A percentile compares a stretch with the other conserved stretches of the same genome.
These are phyloP conservation scores for Lasiosphaeria miniovina DNA, from an alignment of 495 filamentous ascomycete genomes.

Conservation along the genomic window DNA sequence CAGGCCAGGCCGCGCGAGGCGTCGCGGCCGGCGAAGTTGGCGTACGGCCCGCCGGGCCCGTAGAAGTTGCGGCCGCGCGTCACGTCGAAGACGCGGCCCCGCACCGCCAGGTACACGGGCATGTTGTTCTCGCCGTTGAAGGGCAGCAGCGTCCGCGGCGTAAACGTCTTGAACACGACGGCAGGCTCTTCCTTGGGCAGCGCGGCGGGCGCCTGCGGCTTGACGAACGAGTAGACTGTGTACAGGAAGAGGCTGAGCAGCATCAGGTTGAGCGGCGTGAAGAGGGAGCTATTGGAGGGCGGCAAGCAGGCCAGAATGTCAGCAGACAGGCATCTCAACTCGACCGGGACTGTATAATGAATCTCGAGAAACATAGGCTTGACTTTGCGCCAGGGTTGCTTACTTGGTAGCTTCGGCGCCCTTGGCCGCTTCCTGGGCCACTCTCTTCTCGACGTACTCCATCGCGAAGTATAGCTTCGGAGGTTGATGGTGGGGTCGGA, in stretches of 20 bases:
- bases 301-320: not conserved
- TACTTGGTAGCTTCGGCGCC: slow-evolving; percentile 17
- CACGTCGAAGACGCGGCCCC: slow-evolving; percentile 85
- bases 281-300: slow-evolving; percentile 52
- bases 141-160: slow-evolving; percentile 76
- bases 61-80: slow-evolving; percentile 84
- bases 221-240: slow-evolving; percentile 61
- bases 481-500: slow-evolving; percentile 6
- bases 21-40: slow-evolving; percentile 92
- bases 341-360: no score
- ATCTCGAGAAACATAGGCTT: not conserved
- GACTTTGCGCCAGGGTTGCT: not conserved
- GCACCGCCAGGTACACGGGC: slow-evolving; percentile 82
- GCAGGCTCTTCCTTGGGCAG: slow-evolving; percentile 67
- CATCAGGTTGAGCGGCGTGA: slow-evolving; percentile 76
- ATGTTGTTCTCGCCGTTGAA: slow-evolving; percentile 75
- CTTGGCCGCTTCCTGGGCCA: slow-evolving; percentile 47
- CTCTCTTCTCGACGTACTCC: slow-evolving; percentile 56
- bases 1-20: slow-evolving; percentile 86
- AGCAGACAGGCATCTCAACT: no score
- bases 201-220: slow-evolving; percentile 53
- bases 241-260: slow-evolving; percentile 67
- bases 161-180: slow-evolving; percentile 88
- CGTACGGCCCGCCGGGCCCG: slow-evolving; percentile 87
- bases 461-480: slow-evolving; percentile 25